Percentiles rank a stretch among this genome's conserved stretches.
phyloP scores from a whole-genome alignment of 108 stramenopile species.

The Phaeodactylum tricornutum region DNA sequence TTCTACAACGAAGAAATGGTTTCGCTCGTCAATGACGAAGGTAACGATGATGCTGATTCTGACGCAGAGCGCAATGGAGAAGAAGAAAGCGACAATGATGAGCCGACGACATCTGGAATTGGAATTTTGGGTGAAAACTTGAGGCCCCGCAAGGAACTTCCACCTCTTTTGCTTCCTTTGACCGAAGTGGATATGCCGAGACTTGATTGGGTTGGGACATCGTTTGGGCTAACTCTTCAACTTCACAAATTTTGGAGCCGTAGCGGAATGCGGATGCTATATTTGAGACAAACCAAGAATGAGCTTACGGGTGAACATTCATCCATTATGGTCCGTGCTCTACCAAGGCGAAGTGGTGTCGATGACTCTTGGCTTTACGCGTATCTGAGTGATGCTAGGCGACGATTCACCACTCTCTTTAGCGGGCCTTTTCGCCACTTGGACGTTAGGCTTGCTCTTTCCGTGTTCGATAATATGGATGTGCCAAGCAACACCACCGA shows the following conservation, averaged over 20 bases:
- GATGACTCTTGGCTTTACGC: conserved; percentile 86
- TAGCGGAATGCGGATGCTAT: conserved; percentile 84
- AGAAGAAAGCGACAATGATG: conserved; percentile 22
- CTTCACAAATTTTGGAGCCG: conserved; percentile 92
- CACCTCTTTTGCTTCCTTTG: conserved; percentile 88
- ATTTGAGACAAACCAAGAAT: conserved; percentile 96
- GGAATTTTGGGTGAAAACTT: conserved; percentile 73
- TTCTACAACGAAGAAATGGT: conserved; percentile 96
- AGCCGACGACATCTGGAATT: conserved; percentile 16
- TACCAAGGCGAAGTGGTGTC: conserved; percentile 67
- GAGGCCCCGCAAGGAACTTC: conserved; percentile 90
- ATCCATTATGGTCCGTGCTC: conserved; percentile 85
- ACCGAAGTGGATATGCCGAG: conserved; percentile 75
- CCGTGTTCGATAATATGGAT: conserved; percentile 52
- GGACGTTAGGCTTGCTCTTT: conserved; percentile 66
- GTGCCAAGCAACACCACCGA: conserved; percentile 16
- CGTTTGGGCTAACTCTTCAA: conserved; percentile 87
- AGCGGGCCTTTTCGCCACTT: conserved; percentile 81
- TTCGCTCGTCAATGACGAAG: conserved; percentile 37
- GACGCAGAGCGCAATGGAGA: conserved; percentile 29
- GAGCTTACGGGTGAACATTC: conserved; percentile 97
- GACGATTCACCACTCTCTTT: conserved; percentile 80
- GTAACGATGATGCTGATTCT: conserved; percentile 22
- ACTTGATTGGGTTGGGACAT: conserved; percentile 96
- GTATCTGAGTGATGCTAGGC: conserved; percentile 84